These are phyloP conservation scores for Candida sonorensis DNA, from an alignment of 805 yeast genomes.

Conservation along the genomic window DNA sequence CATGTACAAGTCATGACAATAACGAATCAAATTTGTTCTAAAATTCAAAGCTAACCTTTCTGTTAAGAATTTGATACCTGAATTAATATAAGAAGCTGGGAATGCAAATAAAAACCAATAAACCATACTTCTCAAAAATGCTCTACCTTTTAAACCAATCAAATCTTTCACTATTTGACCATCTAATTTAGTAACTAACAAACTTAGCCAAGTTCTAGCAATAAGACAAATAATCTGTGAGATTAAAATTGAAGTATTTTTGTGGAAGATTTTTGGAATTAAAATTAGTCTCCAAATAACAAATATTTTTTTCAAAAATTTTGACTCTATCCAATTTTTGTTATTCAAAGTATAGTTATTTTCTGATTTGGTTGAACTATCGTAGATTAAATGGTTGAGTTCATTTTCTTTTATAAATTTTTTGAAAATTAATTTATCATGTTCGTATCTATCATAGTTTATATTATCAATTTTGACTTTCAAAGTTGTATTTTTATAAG, in stretches of 20 bases:
- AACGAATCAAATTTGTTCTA: slow-evolving; percentile 76
- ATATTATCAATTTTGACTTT: slow-evolving; percentile 41
- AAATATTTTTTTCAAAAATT: slow-evolving; percentile 62
- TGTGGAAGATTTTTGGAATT: slow-evolving; percentile 67
- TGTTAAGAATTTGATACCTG: slow-evolving; percentile 78
- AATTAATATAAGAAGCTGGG: slow-evolving; percentile 89
- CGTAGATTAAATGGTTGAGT: neutral
- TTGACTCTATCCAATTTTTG: slow-evolving; percentile 33
- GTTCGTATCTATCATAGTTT: slow-evolving; percentile 44
- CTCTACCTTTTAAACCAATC: slow-evolving; percentile 71
- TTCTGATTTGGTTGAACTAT: too few relatives aligned
- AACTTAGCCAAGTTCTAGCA: slow-evolving; percentile 79
- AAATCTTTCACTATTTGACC: slow-evolving; percentile 89
- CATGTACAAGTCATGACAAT: slow-evolving; percentile 84
- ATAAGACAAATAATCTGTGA: slow-evolving; percentile 71
- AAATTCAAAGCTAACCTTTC: slow-evolving; percentile 73
- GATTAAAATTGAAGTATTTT: slow-evolving; percentile 56
- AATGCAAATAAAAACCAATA: slow-evolving; percentile 88
- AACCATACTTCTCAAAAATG: slow-evolving; percentile 67
- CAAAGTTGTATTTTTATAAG: slow-evolving; percentile 33
- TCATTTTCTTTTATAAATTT: slow-evolving; percentile 32
- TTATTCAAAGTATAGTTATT: too few relatives aligned
- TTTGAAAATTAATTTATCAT: slow-evolving; percentile 48
- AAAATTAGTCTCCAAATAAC: slow-evolving; percentile 70
- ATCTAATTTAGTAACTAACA: slow-evolving; percentile 81